A percentile compares a stretch with the other conserved stretches of the same genome.
phyloP scores from a whole-genome alignment of 305 asterid species.

The Coffea humblotiana region DNA sequence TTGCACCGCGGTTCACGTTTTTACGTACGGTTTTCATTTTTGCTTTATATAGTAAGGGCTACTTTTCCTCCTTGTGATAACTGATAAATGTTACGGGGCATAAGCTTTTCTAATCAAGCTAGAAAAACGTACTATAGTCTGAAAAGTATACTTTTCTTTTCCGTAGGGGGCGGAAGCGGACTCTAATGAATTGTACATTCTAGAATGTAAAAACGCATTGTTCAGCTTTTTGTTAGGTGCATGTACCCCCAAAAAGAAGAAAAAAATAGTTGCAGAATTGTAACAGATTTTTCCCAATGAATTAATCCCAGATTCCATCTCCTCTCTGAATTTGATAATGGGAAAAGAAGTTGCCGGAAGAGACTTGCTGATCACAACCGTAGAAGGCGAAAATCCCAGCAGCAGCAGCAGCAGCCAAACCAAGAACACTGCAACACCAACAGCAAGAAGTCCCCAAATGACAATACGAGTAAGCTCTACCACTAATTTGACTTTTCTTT shows the following conservation, averaged over 20 bases:
- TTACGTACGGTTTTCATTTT: constrained; percentile 33
- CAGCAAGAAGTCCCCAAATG: constrained; percentile 48
- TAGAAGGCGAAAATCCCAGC: constrained; percentile 74
- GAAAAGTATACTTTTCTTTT: constrained; percentile 5
- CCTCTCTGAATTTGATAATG: constrained; percentile 83
- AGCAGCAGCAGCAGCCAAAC: constrained; percentile 50
- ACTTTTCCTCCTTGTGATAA: constrained; percentile 20
- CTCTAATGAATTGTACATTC: background rate
- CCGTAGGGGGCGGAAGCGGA: too few species aligned
- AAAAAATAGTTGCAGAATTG: background rate
- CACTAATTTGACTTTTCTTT: background rate
- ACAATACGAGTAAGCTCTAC: constrained; percentile 30
- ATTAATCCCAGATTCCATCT: constrained; percentile 62
- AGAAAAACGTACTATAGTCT: background rate
- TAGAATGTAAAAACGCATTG: background rate
- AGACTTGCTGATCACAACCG: constrained; percentile 94
- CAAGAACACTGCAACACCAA: constrained; percentile 43
- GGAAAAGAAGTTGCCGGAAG: constrained; percentile 91
- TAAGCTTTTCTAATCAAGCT: constrained; percentile 11
- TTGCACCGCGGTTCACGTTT: constrained; percentile 26
- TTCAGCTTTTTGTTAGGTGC: background rate
- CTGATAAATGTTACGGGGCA: background rate
- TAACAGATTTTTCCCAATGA: background rate
- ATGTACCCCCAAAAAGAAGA: background rate
- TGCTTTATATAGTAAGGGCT: constrained; percentile 43